A percentile compares a stretch with the other conserved stretches of the same genome.
Conservation (phyloP, 2,329 filamentous ascomycete species). For the Phaeosphaeriaceae sp. region DNA sequence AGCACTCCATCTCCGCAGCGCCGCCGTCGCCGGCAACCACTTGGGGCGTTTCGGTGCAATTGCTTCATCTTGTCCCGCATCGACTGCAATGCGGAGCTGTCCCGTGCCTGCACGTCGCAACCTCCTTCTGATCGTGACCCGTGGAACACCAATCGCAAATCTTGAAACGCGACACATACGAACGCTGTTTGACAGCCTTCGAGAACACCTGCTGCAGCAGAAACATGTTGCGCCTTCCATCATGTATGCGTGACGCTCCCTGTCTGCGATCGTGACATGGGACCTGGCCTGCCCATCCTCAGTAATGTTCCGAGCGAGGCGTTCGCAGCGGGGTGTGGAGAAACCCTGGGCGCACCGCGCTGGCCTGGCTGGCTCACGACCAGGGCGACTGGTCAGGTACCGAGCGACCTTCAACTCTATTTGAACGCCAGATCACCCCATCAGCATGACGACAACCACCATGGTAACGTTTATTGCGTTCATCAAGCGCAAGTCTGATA, state of each 20-base stretch:
- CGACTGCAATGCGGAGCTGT: conserved; percentile 15
- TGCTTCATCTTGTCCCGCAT: conserved; percentile 19
- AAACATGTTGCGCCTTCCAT: conserved; percentile 30
- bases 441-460: background rate
- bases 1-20: conserved; percentile 12
- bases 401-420: conserved; percentile 46
- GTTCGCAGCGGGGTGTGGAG: conserved; percentile 47
- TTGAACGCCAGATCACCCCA: conserved; percentile 31
- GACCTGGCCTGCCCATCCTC: conserved; percentile 41
- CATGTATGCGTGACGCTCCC: conserved; percentile 29
- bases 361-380: conserved; percentile 42
- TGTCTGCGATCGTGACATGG: conserved; percentile 47
- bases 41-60: conserved; percentile 23
- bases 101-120: conserved; percentile 29
- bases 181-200: conserved; percentile 29
- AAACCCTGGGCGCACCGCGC: conserved; percentile 43
- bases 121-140: conserved; percentile 8
- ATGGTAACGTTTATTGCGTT: conserved; percentile 2
- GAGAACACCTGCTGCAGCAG: conserved; percentile 31
- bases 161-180: conserved; percentile 29
- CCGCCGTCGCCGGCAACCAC: conserved; percentile 15
- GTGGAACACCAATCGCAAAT: conserved; percentile 13
- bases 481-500: background rate
- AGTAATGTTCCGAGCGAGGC: conserved; percentile 47
- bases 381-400: conserved; percentile 47